Percentiles rank a stretch among this genome's conserved stretches.
phyloP scores from a whole-genome alignment of 768 basidiomycete genomes.

The Tremella yokohamensis region DNA sequence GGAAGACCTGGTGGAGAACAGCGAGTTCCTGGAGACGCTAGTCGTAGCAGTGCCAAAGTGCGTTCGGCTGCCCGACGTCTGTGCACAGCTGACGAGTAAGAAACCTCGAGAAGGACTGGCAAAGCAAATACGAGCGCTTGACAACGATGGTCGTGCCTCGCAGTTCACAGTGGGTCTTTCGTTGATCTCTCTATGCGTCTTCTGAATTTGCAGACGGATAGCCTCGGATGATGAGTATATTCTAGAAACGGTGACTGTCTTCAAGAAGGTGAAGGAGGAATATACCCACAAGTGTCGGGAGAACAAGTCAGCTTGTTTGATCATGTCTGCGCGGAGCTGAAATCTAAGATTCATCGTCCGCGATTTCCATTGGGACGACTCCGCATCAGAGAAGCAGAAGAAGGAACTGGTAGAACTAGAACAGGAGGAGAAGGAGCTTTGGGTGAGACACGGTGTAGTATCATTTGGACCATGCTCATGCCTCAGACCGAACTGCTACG shows the following conservation, averaged over 20 bases:
- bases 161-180: slow-evolving; percentile 67
- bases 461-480: slow-evolving; percentile 6
- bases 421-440: slow-evolving; percentile 88
- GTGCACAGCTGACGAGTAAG: slow-evolving; percentile 52
- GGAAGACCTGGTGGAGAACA: slow-evolving; percentile 77
- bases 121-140: slow-evolving; percentile 78
- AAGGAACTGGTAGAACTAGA: slow-evolving; percentile 76
- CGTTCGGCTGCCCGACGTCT: slow-evolving; percentile 30
- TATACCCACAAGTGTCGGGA: slow-evolving; percentile 92
- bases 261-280: slow-evolving; percentile 85
- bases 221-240: slow-evolving; percentile 83
- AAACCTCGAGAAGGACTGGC: slow-evolving; percentile 82
- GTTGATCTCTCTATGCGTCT: not conserved
- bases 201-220: slow-evolving; percentile 58
- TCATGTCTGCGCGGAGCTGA: not conserved
- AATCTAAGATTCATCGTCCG: slow-evolving; percentile 75
- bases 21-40: slow-evolving; percentile 89
- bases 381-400: slow-evolving; percentile 70
- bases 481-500: slow-evolving; percentile 84
- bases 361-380: slow-evolving; percentile 88
- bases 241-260: slow-evolving; percentile 79
- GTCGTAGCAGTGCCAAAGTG: slow-evolving; percentile 93
- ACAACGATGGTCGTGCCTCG: slow-evolving; percentile 88
- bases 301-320: slow-evolving; percentile 65
- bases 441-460: slow-evolving; percentile 61